Evolutionary conservation across 768 basidiomycete species (phyloP), one percentile per base, ranked within the genome.

Genomic region (Lactarius vividus): DNA sequence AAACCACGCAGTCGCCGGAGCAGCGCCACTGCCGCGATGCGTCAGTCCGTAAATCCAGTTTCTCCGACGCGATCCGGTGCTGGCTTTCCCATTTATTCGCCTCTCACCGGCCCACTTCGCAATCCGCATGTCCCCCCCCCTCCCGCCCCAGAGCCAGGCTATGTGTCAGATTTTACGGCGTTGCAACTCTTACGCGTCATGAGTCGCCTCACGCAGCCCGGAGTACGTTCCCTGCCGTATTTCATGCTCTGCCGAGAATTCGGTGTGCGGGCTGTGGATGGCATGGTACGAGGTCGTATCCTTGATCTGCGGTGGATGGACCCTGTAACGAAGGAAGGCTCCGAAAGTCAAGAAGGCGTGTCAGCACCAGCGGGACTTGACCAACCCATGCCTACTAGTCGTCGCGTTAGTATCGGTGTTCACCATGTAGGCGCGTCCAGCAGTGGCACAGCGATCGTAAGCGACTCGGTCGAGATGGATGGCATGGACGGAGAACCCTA

Each of bases 191-290:
- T 94, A 66, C 88, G 86, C 70, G 91, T 94, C 57, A 92, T 92
- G 89, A 85, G 84, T 70, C 84, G 90, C 58, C 80, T 94, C 64
- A 85, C 87, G 33, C 84, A 86, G 69, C 82, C 83, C 0, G 84
- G 83, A 53, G 82, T 85, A 58, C 82, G 79, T 13, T 85, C 87
- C 67, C 79, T 94, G 58, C 83, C 89, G 2, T 94, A 94, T 74
- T 94, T 94, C 75, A 78, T 87, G 67, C 81, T 94, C 16, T 94
- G 91, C 71, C 82, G 90, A 46, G 91, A 94, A 74, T 77, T 94
- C n/a, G 92, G 92, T 3, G 90, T 90, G 55, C 81, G 85, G 10
- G 89, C 89, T 5, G 89, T 94, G 9, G 92, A 94, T 72, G 91
- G 89, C 31, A 89, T 94, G 90, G 84, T 94, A 56, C 86, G 87